Conservation (phyloP, 192 early-diverging fungal species). For the Endogone sp. region DNA sequence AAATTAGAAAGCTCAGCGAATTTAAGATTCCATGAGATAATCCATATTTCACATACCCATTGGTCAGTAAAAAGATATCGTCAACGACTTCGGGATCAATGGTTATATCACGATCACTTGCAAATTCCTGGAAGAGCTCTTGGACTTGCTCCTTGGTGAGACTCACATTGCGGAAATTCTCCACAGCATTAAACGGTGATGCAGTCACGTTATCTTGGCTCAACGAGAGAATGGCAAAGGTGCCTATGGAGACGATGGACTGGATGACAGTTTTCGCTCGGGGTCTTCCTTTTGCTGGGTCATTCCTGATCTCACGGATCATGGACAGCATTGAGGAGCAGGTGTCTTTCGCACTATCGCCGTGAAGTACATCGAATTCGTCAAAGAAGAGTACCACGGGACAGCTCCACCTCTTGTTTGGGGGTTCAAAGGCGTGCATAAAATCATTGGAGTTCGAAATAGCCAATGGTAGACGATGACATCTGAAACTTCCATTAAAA, state of each 20-base stretch:
- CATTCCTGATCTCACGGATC: conserved; percentile 7
- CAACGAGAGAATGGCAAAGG: conserved; percentile 15
- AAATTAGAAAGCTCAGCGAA: conserved; percentile 9
- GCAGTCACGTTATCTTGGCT: conserved; percentile 6
- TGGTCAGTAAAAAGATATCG: conserved; percentile 20
- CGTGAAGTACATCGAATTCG: conserved; percentile 16
- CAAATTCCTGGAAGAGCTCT: conserved; percentile 16
- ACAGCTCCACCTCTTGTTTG: neutral
- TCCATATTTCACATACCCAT: conserved; percentile 17
- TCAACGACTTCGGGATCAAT: conserved; percentile 22
- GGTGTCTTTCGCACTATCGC: conserved; percentile 4
- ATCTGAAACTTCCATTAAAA: neutral
- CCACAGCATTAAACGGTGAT: conserved; percentile 24
- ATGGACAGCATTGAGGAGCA: conserved; percentile 1
- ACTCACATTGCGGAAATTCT: conserved; percentile 22
- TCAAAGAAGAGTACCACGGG: conserved; percentile 17
- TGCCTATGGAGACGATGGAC: conserved; percentile 17
- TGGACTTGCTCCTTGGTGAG: conserved; percentile 24
- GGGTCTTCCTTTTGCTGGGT: neutral
- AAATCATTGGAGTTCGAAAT: too few relatives aligned
- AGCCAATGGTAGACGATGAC: too few relatives aligned
- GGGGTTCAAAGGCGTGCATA: neutral
- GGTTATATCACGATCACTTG: conserved; percentile 8
- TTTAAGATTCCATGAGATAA: conserved; percentile 1
- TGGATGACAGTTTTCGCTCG: neutral